These are phyloP conservation scores for Cyberlindnera bimundalis DNA, from an alignment of 805 yeast species.

Conservation along the genomic window DNA sequence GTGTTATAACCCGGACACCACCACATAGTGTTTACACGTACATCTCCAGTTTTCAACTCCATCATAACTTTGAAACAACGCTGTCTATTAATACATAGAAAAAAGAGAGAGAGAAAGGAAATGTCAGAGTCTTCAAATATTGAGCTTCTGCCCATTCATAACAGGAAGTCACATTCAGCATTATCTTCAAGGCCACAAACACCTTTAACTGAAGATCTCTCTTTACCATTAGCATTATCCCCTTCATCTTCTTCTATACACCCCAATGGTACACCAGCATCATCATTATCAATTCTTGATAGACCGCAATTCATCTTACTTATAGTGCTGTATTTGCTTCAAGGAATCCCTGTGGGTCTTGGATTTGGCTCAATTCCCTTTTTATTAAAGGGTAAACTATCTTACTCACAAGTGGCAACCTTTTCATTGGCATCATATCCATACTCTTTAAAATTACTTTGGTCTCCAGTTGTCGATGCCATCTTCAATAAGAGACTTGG, in stretches of 20 bases:
- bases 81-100: too few relatives aligned
- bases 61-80: too few relatives aligned
- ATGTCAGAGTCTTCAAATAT: slow-evolving; percentile 15
- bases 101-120: too few relatives aligned
- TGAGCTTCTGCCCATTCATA: slow-evolving; percentile 23
- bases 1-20: background rate
- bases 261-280: slow-evolving; percentile 1
- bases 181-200: slow-evolving; percentile 12
- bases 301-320: slow-evolving; percentile 72
- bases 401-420: slow-evolving; percentile 86
- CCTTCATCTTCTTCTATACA: background rate
- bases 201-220: slow-evolving; percentile 1
- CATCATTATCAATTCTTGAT: slow-evolving; percentile 43
- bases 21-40: background rate
- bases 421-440: slow-evolving; percentile 94
- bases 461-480: slow-evolving; percentile 97
- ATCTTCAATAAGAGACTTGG: slow-evolving; percentile 66
- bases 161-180: slow-evolving; percentile 18
- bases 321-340: slow-evolving; percentile 74
- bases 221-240: too few relatives aligned
- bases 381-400: slow-evolving; percentile 72
- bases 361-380: slow-evolving; percentile 96
- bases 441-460: slow-evolving; percentile 82
- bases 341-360: slow-evolving; percentile 95
- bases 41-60: too few relatives aligned